Conservation (phyloP, 2,329 filamentous ascomycete genomes). For the Rhexocercosporidium sp. region DNA sequence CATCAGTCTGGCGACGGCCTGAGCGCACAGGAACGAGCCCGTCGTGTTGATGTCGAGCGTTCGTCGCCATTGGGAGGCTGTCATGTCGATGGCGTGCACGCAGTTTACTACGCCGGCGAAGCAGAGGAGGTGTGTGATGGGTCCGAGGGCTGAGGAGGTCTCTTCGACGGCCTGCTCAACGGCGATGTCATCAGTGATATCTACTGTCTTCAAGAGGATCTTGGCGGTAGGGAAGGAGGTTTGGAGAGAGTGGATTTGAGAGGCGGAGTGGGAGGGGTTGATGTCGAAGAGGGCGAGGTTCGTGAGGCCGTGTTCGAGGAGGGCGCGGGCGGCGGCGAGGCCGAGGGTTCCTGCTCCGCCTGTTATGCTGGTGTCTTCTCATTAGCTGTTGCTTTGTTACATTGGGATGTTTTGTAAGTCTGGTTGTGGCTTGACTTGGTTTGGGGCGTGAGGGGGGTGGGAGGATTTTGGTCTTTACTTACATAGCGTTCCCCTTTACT, state of each 20-base stretch:
- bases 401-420: neutral
- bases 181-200: slow-evolving; percentile 61
- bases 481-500: slow-evolving; percentile 57
- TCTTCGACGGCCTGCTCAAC: slow-evolving; percentile 51
- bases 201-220: slow-evolving; percentile 57
- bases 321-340: slow-evolving; percentile 60
- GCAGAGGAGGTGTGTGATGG: slow-evolving; percentile 55
- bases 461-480: slow-evolving; percentile 1
- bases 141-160: slow-evolving; percentile 51
- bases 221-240: slow-evolving; percentile 58
- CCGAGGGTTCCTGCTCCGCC: slow-evolving; percentile 71
- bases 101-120: slow-evolving; percentile 74
- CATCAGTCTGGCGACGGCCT: slow-evolving; percentile 64
- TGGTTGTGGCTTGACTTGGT: too few relatives aligned
- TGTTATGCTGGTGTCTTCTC: slow-evolving; percentile 52
- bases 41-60: slow-evolving; percentile 75
- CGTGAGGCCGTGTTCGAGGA: slow-evolving; percentile 70
- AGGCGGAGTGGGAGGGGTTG: slow-evolving; percentile 49
- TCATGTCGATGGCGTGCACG: slow-evolving; percentile 64
- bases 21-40: slow-evolving; percentile 72
- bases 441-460: too few relatives aligned
- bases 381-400: neutral
- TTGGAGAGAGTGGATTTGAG: slow-evolving; percentile 52
- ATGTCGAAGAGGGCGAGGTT: slow-evolving; percentile 65
- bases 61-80: slow-evolving; percentile 62